phyloP scores from a whole-genome alignment of 2,329 filamentous ascomycete genomes.

The Didymella arachidicola region DNA sequence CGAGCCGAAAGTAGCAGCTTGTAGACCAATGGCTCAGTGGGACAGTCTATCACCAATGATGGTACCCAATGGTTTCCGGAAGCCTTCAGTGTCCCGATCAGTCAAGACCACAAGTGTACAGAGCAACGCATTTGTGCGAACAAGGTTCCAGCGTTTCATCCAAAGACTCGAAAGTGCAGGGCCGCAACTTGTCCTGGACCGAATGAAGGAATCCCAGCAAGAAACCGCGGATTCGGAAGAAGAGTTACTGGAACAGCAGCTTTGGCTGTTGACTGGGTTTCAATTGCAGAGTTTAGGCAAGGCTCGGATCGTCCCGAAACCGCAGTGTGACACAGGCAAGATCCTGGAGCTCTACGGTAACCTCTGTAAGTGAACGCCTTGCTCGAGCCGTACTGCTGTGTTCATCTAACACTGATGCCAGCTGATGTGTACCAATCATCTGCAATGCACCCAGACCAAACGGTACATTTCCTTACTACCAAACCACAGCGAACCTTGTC shows the following conservation, averaged over 20 bases:
- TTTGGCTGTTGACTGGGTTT: slow-evolving; percentile 69
- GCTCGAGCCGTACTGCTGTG: slow-evolving; percentile 28
- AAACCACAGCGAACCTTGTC: slow-evolving; percentile 45
- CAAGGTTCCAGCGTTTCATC: slow-evolving; percentile 62
- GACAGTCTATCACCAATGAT: slow-evolving; percentile 40
- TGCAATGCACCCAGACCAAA: slow-evolving; percentile 50
- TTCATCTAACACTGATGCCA: slow-evolving; percentile 41
- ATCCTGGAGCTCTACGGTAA: slow-evolving; percentile 52
- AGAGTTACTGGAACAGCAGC: slow-evolving; percentile 62
- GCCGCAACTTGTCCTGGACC: slow-evolving; percentile 61
- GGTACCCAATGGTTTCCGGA: slow-evolving; percentile 28
- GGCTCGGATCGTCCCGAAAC: slow-evolving; percentile 31
- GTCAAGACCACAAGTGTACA: slow-evolving; percentile 29
- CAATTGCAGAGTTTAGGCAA: slow-evolving; percentile 48
- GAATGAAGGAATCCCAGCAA: slow-evolving; percentile 60
- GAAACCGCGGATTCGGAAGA: slow-evolving; percentile 52
- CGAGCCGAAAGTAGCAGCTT: slow-evolving; percentile 29
- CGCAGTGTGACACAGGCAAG: slow-evolving; percentile 43
- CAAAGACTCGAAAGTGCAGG: slow-evolving; percentile 64
- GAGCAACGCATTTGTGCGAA: slow-evolving; percentile 38
- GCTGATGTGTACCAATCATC: slow-evolving; percentile 57
- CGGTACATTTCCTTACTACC: slow-evolving; percentile 49
- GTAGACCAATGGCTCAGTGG: slow-evolving; percentile 46
- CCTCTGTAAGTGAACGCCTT: slow-evolving; percentile 45
- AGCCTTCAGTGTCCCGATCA: slow-evolving; percentile 24